These are phyloP conservation scores for Calocera cornea DNA, from an alignment of 768 basidiomycete genomes.

Conservation along the genomic window DNA sequence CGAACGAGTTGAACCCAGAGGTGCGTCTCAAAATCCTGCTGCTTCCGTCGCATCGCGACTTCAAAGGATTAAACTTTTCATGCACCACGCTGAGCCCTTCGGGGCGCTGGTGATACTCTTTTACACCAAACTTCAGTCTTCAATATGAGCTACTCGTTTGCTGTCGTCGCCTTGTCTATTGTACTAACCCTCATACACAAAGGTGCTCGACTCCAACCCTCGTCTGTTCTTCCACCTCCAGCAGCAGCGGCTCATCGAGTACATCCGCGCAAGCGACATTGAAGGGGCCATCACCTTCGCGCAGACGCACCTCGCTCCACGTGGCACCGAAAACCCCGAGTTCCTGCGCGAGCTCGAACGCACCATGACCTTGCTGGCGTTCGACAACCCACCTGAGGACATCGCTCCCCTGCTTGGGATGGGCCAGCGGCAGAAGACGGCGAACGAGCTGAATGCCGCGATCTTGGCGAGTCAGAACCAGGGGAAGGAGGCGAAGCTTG, in stretches of 20 bases:
- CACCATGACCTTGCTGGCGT: constrained; percentile 77
- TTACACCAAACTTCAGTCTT: constrained; percentile 87
- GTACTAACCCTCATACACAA: constrained; percentile 10
- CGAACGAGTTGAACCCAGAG: constrained; percentile 94
- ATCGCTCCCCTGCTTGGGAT: constrained; percentile 74
- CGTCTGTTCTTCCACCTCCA: constrained; percentile 89
- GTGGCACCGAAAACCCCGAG: constrained; percentile 88
- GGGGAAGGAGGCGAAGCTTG: constrained; percentile 82
- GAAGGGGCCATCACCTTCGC: constrained; percentile 79
- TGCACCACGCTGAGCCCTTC: constrained; percentile 93
- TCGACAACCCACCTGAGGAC: constrained; percentile 37
- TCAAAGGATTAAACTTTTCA: constrained; percentile 81
- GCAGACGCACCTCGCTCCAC: constrained; percentile 82
- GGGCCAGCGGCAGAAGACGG: constrained; percentile 85
- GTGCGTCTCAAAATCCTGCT: constrained; percentile 38
- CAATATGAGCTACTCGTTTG: constrained; percentile 58
- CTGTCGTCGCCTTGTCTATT: constrained; percentile 1
- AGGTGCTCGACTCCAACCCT: constrained; percentile 96
- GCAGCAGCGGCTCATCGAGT: constrained; percentile 90
- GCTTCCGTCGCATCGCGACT: constrained; percentile 14
- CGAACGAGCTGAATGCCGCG: constrained; percentile 88
- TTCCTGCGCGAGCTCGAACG: constrained; percentile 84
- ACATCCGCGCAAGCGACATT: constrained; percentile 69
- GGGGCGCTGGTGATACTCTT: constrained; percentile 74
- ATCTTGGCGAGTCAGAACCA: constrained; percentile 86